Evolutionary conservation across 805 yeast species (phyloP), one percentile per base, ranked within the genome.

Genomic region (Blastobotrys muscicola): DNA sequence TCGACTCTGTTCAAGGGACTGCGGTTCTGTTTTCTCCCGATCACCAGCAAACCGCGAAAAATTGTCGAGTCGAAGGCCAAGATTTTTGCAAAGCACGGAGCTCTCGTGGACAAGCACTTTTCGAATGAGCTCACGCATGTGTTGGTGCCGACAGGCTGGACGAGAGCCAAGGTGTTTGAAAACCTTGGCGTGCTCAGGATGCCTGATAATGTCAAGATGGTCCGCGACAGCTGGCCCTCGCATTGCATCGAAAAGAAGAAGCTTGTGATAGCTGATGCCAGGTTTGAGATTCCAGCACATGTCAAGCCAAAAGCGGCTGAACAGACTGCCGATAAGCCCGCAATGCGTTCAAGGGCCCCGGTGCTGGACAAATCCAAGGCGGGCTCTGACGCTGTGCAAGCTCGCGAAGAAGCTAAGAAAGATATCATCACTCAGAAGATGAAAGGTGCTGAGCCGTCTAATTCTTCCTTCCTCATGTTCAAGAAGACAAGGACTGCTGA

Each of bases 161-260:
- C 23, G 14, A 37, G 32, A 20, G 8, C 13, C 14, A 13, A 14
- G 32, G 38, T 40, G 10, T 10, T 33, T 14, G 32, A 42, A 9
- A 23, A 41, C 32, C 20, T 47, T 10, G 29, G 36, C 12, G n/a
- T 43, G 20, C 43, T 43, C 11, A 13, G 14, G 4, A 9, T 42
- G 11, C 34, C 26, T 13, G 42, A 32, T 16, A 29, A 20, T 9
- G 45, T 41, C 2, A 14, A 33, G 13, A 42, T 50, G 9, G 52
- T 53, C 9, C 30, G 30, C 11, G 58, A 55, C 11, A 43, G 46
- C 1, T 63, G 67, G 67, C 50, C 59, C 2, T 52, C 64, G 35
- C 59, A 56, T n/a, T 59, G 63, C 42, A 58, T 64, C 31, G 60
- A 49, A 13, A 33, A 38, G 12, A 36, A 44, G 5, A 36, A 29